Percentiles rank a stretch among this genome's conserved stretches.
phyloP scores from a whole-genome alignment of 805 yeast genomes.

The Brettanomyces sp. region DNA sequence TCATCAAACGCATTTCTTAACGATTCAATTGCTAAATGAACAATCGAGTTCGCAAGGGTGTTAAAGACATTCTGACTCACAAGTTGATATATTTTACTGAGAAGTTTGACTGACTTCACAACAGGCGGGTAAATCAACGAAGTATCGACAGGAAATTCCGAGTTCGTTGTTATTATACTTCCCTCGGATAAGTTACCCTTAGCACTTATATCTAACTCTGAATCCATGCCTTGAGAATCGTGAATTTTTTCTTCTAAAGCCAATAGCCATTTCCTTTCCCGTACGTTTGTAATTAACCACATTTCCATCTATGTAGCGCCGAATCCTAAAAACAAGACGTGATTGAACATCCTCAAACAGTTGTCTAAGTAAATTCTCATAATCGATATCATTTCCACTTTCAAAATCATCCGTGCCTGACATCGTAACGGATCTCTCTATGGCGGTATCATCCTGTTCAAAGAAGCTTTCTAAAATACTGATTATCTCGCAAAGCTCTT shows the following conservation, averaged over 20 bases:
- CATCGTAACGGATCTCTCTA: constrained; percentile 8
- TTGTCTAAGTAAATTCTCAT: constrained; percentile 58
- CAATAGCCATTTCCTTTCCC: constrained; percentile 57
- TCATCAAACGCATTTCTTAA: constrained; percentile 43
- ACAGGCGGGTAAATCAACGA: constrained; percentile 54
- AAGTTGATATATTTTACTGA: constrained; percentile 73
- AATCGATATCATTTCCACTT: constrained; percentile 26
- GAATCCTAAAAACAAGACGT: constrained; percentile 71
- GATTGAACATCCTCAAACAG: constrained; percentile 71
- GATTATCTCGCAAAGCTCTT: constrained; percentile 64
- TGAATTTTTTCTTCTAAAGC: constrained; percentile 29
- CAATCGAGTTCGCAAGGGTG: constrained; percentile 79
- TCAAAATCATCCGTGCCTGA: neutral
- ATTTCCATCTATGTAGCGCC: constrained; percentile 59
- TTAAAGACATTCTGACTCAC: constrained; percentile 74
- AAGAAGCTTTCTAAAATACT: constrained; percentile 58
- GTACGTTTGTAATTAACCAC: constrained; percentile 60
- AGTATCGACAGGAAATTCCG: constrained; percentile 3
- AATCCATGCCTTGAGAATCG: neutral
- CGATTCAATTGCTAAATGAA: constrained; percentile 65
- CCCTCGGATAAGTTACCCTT: neutral
- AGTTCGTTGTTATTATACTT: constrained; percentile 1
- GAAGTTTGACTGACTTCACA: constrained; percentile 53
- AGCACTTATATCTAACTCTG: constrained; percentile 1
- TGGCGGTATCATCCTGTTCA: constrained; percentile 41